A percentile compares a stretch with the other conserved stretches of the same genome.
Evolutionary conservation across 495 filamentous ascomycete genomes (phyloP).

Genomic region (Lasiosphaeria hispida): DNA sequence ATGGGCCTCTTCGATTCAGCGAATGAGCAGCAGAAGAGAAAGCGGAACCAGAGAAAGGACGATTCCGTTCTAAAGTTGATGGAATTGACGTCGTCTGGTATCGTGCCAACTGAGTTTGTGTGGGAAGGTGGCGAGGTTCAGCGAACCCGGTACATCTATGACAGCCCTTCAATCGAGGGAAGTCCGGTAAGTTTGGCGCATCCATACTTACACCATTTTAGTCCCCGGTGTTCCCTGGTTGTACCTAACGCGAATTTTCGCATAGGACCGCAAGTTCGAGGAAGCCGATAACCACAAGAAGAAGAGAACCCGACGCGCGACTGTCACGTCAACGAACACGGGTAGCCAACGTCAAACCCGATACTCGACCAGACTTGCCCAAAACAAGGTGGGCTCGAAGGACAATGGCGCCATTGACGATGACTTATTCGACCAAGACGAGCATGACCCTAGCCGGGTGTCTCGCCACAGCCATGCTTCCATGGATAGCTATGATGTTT

Average conservation of each 20-base stretch:
- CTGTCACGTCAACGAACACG: constrained; percentile 4
- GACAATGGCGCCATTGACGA: constrained; percentile 3
- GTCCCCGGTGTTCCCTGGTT: not conserved
- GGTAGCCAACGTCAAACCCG: constrained; percentile 12
- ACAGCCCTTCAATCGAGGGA: constrained; percentile 44
- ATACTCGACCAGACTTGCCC: constrained; percentile 20
- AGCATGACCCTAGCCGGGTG: not conserved
- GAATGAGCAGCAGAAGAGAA: constrained; percentile 69
- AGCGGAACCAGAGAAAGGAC: constrained; percentile 85
- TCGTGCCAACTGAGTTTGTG: constrained; percentile 71
- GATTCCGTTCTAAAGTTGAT: constrained; percentile 66
- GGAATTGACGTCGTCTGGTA: constrained; percentile 60
- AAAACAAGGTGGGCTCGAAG: constrained; percentile 12
- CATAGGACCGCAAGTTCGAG: constrained; percentile 26
- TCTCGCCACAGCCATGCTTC: constrained; percentile 18
- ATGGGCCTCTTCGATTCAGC: constrained; percentile 91
- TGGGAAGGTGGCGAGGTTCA: constrained; percentile 56
- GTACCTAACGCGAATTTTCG: not conserved
- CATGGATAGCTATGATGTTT: constrained; percentile 31
- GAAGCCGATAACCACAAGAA: constrained; percentile 21
- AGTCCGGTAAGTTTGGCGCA: constrained; percentile 42
- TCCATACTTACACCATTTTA: not conserved
- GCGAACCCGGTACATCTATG: constrained; percentile 53
- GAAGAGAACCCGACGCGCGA: constrained; percentile 26
- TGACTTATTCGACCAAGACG: constrained; percentile 5